Conservation (phyloP, 176 grass and related monocot genomes). For the Aegilops longissima region DNA sequence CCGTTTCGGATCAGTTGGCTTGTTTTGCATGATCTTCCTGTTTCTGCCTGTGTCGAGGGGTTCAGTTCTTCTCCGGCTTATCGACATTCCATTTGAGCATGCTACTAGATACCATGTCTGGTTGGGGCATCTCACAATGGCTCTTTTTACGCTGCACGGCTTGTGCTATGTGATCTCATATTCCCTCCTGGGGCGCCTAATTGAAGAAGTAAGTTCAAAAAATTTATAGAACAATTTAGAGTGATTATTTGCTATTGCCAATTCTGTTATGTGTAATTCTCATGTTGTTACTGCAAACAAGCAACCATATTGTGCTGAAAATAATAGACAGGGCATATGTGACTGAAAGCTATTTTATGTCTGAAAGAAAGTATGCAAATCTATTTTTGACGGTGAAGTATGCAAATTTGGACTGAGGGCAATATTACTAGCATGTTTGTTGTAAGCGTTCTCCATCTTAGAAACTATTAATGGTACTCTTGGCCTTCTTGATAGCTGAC, state of each 20-base stretch:
- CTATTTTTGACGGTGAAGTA: background rate
- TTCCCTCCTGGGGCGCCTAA: constrained; percentile 46
- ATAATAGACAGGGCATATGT: background rate
- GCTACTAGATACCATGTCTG: constrained; percentile 96
- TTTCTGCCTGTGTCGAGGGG: constrained; percentile 88
- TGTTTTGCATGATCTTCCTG: constrained; percentile 87
- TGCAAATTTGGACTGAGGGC: background rate
- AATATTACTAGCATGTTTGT: background rate
- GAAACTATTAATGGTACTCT: background rate
- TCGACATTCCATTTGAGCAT: constrained; percentile 98
- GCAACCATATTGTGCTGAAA: background rate
- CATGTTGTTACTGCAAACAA: constrained; percentile 9
- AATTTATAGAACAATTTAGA: background rate
- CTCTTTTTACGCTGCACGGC: constrained; percentile 89
- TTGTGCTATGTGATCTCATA: constrained; percentile 55
- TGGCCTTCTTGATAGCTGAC: constrained; percentile 42
- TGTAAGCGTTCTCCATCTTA: background rate
- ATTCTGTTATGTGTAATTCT: background rate
- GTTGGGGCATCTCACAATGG: constrained; percentile 98
- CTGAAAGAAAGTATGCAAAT: background rate
- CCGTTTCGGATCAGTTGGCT: constrained; percentile 64
- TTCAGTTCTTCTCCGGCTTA: constrained; percentile 90
- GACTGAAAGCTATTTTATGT: background rate
- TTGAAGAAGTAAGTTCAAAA: constrained; percentile 62
- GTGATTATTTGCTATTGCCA: background rate